phyloP scores from a whole-genome alignment of 2,329 filamentous ascomycete species.

The Geosmithia flava region DNA sequence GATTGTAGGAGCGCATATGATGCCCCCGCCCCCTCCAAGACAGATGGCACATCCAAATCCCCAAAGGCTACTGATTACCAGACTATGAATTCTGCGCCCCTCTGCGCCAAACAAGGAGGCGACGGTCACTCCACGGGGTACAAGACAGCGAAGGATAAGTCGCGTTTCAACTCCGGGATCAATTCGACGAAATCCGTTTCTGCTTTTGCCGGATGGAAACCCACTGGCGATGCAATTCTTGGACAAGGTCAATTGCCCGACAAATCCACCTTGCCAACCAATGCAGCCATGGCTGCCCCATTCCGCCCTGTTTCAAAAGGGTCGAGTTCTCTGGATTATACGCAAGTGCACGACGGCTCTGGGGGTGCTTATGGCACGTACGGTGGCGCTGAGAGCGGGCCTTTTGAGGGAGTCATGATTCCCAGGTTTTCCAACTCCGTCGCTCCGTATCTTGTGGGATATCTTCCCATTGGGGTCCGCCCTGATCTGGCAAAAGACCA shows the following conservation, averaged over 20 bases:
- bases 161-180: conserved; percentile 10
- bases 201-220: conserved; percentile 7
- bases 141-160: conserved; percentile 2
- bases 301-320: conserved; percentile 24
- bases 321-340: background rate
- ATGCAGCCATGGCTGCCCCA: conserved; percentile 34
- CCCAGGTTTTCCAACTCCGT: background rate
- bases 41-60: background rate
- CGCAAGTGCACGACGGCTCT: background rate
- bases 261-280: conserved; percentile 26
- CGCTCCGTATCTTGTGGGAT: conserved; percentile 42
- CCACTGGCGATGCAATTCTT: conserved; percentile 7
- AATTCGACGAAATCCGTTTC: conserved; percentile 15
- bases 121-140: background rate
- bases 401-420: background rate
- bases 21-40: background rate
- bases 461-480: conserved; percentile 29
- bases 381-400: conserved; percentile 8
- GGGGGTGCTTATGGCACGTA: background rate
- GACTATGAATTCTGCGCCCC: background rate
- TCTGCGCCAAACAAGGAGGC: background rate
- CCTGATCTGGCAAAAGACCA: conserved; percentile 25
- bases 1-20: conserved; percentile 8
- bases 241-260: conserved; percentile 15
- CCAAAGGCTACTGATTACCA: background rate